Percentiles rank a stretch among this genome's conserved stretches.
phyloP scores from a whole-genome alignment of 352 stramenopile species.

The Phytopythium cucurbitacearum region DNA sequence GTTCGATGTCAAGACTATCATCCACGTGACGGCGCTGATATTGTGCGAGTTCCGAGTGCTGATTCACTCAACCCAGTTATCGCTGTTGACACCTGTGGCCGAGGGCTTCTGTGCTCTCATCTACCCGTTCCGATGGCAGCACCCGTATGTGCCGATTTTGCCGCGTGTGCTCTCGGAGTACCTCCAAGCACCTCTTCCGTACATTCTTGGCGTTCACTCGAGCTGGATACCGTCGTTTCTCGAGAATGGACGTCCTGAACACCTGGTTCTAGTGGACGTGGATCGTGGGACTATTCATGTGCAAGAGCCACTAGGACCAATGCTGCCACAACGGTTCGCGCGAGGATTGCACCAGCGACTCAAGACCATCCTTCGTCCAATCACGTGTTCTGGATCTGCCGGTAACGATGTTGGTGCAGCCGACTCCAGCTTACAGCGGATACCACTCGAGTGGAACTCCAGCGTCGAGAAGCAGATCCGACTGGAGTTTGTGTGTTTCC shows the following conservation, averaged over 20 bases:
- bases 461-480: constrained; percentile 58
- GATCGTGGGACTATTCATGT: constrained; percentile 64
- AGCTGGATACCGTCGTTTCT: constrained; percentile 63
- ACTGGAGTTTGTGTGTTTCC: constrained; percentile 71
- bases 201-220: constrained; percentile 77
- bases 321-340: constrained; percentile 52
- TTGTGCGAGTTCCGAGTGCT: constrained; percentile 80
- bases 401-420: no score
- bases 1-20: constrained; percentile 70
- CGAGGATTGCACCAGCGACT: constrained; percentile 41
- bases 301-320: constrained; percentile 43
- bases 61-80: constrained; percentile 73
- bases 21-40: constrained; percentile 61
- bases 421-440: not conserved
- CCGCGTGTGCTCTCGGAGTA: constrained; percentile 81
- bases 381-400: constrained; percentile 10
- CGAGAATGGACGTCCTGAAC: constrained; percentile 65
- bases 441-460: constrained; percentile 5
- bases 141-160: constrained; percentile 81
- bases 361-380: constrained; percentile 44
- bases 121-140: constrained; percentile 84
- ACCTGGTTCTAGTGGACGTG: constrained; percentile 80
- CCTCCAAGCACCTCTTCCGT: constrained; percentile 75
- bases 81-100: constrained; percentile 64
- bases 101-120: constrained; percentile 76